These are phyloP conservation scores for Neonectria coccinea DNA, from an alignment of 2,329 filamentous ascomycete species.

Conservation along the genomic window DNA sequence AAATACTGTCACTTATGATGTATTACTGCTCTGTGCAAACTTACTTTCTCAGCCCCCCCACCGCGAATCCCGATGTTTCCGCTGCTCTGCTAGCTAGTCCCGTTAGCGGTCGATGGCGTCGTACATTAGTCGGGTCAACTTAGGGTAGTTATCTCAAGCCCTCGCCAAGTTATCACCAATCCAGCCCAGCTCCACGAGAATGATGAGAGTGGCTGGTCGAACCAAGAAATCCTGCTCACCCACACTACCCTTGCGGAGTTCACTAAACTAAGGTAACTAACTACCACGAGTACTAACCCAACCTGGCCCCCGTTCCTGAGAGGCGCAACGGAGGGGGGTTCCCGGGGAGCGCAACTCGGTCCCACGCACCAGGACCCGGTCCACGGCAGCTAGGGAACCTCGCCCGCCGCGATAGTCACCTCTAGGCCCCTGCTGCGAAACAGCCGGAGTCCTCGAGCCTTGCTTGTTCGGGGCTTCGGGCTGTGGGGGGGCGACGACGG, in stretches of 20 bases:
- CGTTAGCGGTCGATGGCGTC: conserved; percentile 2
- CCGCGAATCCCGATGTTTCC: too few species aligned
- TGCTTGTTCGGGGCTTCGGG: conserved; percentile 27
- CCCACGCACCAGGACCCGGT: conserved; percentile 11
- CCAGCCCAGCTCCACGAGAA: not conserved
- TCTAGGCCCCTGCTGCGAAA: conserved; percentile 33
- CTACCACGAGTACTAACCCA: not conserved
- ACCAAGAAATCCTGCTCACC: not conserved
- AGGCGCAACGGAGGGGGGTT: too few species aligned
- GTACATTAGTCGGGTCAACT: not conserved
- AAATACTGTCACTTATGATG: not conserved
- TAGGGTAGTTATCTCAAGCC: not conserved
- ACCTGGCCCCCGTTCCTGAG: not conserved
- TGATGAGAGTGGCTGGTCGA: not conserved
- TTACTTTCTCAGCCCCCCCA: too few species aligned
- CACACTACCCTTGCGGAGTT: too few species aligned
- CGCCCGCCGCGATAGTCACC: conserved; percentile 19
- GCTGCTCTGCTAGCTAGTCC: not conserved
- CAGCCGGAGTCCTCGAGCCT: conserved; percentile 33
- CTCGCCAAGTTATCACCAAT: not conserved
- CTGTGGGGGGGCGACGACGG: conserved; percentile 18
- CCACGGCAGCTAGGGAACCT: conserved; percentile 26
- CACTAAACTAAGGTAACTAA: too few species aligned
- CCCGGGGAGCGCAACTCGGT: not conserved
- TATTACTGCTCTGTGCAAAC: not conserved